Conservation (phyloP, 176 grass and related monocot genomes). For the Musa acuminata region DNA sequence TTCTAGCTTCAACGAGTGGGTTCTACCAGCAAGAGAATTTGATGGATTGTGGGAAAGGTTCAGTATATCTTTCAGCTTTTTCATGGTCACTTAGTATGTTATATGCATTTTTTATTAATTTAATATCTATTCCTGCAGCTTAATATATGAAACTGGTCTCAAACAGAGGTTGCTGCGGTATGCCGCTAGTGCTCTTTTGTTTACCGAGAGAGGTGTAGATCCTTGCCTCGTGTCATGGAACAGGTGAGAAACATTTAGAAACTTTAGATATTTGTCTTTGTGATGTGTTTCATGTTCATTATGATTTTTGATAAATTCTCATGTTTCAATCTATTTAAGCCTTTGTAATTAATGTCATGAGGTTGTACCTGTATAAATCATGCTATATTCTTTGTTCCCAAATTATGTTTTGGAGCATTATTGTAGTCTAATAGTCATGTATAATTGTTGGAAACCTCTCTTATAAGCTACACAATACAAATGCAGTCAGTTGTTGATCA, state of each 20-base stretch:
- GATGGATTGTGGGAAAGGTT: constrained; percentile 99
- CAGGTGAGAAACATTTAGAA: constrained; percentile 33
- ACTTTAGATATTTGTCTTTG: not conserved
- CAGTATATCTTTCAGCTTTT: constrained; percentile 10
- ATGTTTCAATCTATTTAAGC: not conserved
- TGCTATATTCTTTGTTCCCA: not conserved
- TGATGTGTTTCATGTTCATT: not conserved
- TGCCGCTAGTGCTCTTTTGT: constrained; percentile 91
- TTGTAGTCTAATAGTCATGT: not conserved
- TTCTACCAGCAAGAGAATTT: constrained; percentile 89
- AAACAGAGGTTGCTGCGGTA: constrained; percentile 92
- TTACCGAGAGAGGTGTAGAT: constrained; percentile 88
- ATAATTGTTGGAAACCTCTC: not conserved
- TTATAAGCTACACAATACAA: not conserved
- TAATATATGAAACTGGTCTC: constrained; percentile 95
- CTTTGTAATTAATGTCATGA: too few relatives aligned
- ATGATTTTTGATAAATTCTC: not conserved
- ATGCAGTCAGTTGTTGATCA: not conserved
- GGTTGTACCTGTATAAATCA: too few relatives aligned
- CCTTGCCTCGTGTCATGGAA: constrained; percentile 97
- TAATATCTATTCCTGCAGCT: constrained; percentile 40
- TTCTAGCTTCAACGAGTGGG: constrained; percentile 91
- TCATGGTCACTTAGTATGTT: constrained; percentile 1
- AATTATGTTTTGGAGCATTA: not conserved
- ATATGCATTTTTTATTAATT: constrained; percentile 17